These are phyloP conservation scores for Didymellaceae sp. DNA, from an alignment of 2,329 filamentous ascomycete genomes.

Conservation along the genomic window DNA sequence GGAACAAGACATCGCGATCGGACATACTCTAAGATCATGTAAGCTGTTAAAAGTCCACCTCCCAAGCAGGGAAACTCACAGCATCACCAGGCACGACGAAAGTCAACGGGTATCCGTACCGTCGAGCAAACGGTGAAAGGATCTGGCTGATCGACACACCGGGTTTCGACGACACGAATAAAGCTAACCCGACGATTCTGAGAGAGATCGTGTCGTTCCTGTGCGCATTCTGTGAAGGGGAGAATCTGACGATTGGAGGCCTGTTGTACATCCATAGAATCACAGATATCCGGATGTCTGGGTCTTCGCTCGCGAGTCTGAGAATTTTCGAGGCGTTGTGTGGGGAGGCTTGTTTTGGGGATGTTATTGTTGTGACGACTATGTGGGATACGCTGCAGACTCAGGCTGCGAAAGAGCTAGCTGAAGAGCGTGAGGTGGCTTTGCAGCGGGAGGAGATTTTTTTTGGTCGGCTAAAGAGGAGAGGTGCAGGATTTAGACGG, in stretches of 20 bases:
- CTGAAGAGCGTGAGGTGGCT: not conserved
- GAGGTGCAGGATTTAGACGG: not conserved
- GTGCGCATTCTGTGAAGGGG: slow-evolving; percentile 36
- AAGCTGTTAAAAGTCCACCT: too few relatives aligned
- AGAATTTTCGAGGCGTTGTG: slow-evolving; percentile 55
- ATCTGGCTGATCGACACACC: slow-evolving; percentile 54
- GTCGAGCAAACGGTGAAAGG: not conserved
- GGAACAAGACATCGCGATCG: slow-evolving; percentile 27
- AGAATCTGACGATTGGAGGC: slow-evolving; percentile 46
- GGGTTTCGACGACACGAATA: slow-evolving; percentile 56
- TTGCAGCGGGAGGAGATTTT: not conserved
- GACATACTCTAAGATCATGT: slow-evolving; percentile 13
- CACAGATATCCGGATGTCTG: slow-evolving; percentile 50
- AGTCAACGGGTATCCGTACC: not conserved
- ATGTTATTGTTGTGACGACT: slow-evolving; percentile 53
- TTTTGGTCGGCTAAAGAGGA: not conserved
- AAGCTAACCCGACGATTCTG: slow-evolving; percentile 53
- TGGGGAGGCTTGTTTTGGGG: slow-evolving; percentile 50
- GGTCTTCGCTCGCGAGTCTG: slow-evolving; percentile 51
- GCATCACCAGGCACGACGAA: not conserved
- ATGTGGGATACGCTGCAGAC: slow-evolving; percentile 45
- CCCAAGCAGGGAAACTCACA: too few relatives aligned
- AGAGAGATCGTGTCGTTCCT: slow-evolving; percentile 51
- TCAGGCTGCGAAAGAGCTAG: not conserved
- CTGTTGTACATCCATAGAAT: slow-evolving; percentile 58